Evolutionary conservation across 768 basidiomycete species (phyloP), one percentile per base, ranked within the genome.

Genomic region (Amanita pallidorosea): DNA sequence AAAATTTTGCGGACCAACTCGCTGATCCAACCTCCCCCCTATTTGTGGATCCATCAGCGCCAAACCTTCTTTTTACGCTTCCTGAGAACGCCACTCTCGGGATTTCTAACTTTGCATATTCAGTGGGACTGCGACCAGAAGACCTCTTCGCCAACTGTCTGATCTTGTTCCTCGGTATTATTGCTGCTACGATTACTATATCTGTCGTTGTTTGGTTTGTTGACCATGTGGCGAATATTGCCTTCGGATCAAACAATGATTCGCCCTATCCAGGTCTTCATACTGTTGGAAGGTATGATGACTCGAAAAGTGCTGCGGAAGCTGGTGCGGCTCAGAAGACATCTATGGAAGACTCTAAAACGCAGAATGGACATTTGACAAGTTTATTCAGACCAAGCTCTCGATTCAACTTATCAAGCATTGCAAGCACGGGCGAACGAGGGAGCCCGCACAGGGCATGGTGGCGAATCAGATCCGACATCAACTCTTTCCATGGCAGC

Each of bases 111-210:
- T 94, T 94, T 62, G 88, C 93, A 1, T 84, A 83, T 60, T 76
- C 88, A 11, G 69, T 95, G 37, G 96, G 95, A 27, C 61, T 98
- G 4, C 79, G 81, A 11, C 86, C 88, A 1, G 74, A 81, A 59
- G 87, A 96, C 60, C 72, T 93, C 43, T 90, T 96, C 60, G 77
- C 77, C 18, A 81, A 85, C 47, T 92, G 88, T 63, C 68, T 93
- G n/a, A 69, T 80, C 35, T 67, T 97, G 48, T 95, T 96, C 69
- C 76, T 96, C 45, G 74, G 77, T 17, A 83, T 96, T 56, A 66
- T 87, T 27, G 88, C 78, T 1, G 83, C 71, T 8, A 80, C 83
- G n/a, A 76, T 89, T 55, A 67, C 75, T 15, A 60, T 91, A 47
- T 88, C 88, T 57, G 54, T 81, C 34, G 53, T 87, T 17, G 62